phyloP scores from a whole-genome alignment of 2,329 filamentous ascomycete genomes.

The Alternaria atra region DNA sequence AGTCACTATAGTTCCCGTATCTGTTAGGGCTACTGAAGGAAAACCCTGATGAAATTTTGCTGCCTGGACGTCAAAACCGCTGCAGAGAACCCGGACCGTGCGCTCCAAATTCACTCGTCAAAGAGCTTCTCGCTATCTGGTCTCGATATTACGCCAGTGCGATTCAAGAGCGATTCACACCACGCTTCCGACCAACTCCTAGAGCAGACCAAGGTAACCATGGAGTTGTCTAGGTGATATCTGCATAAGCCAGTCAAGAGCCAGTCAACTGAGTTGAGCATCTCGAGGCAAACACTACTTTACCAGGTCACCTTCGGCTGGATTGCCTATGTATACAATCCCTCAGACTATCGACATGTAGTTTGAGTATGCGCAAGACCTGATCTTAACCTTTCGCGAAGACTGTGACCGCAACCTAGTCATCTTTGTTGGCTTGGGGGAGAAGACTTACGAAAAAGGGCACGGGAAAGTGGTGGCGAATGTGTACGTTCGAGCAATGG shows the following conservation, averaged over 20 bases:
- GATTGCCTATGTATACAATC: neutral
- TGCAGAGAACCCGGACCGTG: neutral
- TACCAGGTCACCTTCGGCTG: conserved; percentile 7
- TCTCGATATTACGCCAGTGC: neutral
- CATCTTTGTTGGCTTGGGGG: neutral
- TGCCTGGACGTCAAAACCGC: neutral
- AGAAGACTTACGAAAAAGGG: neutral
- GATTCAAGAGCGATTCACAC: neutral
- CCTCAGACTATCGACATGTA: neutral
- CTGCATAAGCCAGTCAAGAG: conserved; percentile 2
- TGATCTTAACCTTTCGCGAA: neutral
- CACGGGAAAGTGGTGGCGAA: conserved; percentile 1
- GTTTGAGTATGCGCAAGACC: conserved; percentile 1
- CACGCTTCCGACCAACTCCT: neutral
- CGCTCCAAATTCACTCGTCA: neutral
- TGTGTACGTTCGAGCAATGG: neutral
- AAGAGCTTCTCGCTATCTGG: neutral
- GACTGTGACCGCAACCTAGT: neutral
- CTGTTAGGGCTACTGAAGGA: neutral
- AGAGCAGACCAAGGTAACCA: neutral
- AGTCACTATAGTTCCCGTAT: neutral
- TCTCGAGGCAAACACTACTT: neutral
- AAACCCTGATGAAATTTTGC: neutral
- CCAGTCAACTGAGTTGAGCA: neutral
- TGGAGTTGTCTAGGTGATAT: neutral